These are phyloP conservation scores for Kickxella alabastrina DNA, from an alignment of 192 early-diverging fungal species.

Conservation along the genomic window DNA sequence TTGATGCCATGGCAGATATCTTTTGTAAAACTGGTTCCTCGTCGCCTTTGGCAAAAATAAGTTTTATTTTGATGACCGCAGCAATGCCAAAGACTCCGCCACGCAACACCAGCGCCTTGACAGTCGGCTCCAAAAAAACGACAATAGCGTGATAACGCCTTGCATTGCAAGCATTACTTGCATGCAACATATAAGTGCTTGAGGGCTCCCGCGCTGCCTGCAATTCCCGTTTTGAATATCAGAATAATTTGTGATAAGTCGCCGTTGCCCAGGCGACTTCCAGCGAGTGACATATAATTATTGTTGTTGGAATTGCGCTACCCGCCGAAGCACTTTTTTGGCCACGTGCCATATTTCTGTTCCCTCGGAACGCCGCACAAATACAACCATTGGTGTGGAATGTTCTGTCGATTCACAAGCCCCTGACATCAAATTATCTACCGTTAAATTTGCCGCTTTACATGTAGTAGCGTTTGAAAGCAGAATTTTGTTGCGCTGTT, in stretches of 20 bases:
- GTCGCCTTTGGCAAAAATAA: too few species aligned
- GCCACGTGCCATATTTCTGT: constrained; percentile 19
- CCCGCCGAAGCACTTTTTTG: constrained; percentile 25
- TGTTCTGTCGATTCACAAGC: too few species aligned
- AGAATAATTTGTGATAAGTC: constrained; percentile 18
- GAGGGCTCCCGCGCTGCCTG: constrained; percentile 2
- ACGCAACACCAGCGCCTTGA: too few species aligned
- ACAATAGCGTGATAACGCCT: constrained; percentile 21
- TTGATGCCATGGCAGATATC: too few species aligned
- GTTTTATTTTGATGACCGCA: too few species aligned
- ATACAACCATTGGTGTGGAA: constrained; percentile 5
- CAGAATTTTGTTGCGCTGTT: constrained; percentile 13
- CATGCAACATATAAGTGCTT: constrained; percentile 27
- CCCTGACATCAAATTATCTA: too few species aligned
- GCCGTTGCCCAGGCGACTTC: constrained; percentile 31
- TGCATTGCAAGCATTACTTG: constrained; percentile 27
- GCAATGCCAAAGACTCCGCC: too few species aligned
- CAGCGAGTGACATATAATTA: constrained; percentile 20
- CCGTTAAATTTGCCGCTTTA: too few species aligned
- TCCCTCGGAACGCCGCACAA: constrained; percentile 8
- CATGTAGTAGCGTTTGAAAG: too few species aligned
- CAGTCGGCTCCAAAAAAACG: constrained; percentile 20
- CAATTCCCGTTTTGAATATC: constrained; percentile 6
- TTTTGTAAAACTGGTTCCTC: too few species aligned
- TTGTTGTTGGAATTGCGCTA: constrained; percentile 32